Evolutionary conservation across 2,329 filamentous ascomycete species (phyloP), one percentile per base, ranked within the genome.

Genomic region (Elsinoe perseae): DNA sequence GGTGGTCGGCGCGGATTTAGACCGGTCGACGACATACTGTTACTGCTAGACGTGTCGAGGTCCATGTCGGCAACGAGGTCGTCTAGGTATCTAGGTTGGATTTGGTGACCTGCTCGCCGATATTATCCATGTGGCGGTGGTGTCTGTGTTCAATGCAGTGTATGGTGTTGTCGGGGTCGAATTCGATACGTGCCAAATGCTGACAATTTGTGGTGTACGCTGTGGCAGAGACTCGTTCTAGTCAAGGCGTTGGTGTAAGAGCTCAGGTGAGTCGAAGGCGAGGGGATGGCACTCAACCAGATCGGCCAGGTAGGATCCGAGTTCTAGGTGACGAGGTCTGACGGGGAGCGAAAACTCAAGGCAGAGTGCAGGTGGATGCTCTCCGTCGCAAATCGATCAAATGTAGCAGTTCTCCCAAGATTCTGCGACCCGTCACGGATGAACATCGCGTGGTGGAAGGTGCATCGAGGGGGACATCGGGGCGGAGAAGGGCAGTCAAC

Each of bases 1-100:
- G 72, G 71, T 12, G 70, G 69, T 23, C 75, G 70, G 40, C 75
- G 72, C 16, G 71, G 71, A 46, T 73, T 69, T 10, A 48, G 16
- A 12, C 46, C 20, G n/a, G 14, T 34, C 10, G 30, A 42, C 5
- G 38, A 25, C 10, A 23, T 8, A 25, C 53, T 56, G 25, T 44
- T 44, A 14, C 12, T 48, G 28, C 53, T 56, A 23, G 53, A 42
- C 28, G 40, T 48, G 25, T 56, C 53, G 40, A 56, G 27, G 25
- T 56, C 53, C 53, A 56, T 56, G 27, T 14, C 16, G 38, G 40
- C 16, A 28, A 25, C 25, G 23, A 30, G 25, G 7, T 2, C n/a
- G 28, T 21, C 28, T 32, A 56, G 27, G 53, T 56, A 12, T 56
- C 53, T 8, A 25, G 25, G 18, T 46, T 34, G 30, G 16, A 21